Percentiles rank a stretch among this genome's conserved stretches.
Evolutionary conservation across 768 basidiomycete species (phyloP).

Genomic region (Amanita rimosa): DNA sequence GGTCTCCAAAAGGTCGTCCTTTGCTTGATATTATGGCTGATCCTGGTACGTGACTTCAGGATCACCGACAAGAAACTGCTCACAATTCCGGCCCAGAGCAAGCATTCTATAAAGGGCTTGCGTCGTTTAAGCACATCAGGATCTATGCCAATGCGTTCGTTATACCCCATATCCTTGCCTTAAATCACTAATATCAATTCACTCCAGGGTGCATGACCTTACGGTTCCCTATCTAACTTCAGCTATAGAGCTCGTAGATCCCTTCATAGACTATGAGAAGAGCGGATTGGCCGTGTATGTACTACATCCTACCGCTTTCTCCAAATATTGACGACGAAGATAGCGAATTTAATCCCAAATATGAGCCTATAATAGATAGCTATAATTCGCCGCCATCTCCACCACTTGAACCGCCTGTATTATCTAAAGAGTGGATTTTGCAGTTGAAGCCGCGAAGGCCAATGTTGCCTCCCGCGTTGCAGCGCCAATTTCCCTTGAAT

Average conservation of each 20-base stretch:
- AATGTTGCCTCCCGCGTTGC: constrained; percentile 47
- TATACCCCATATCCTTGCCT: background rate
- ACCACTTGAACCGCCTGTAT: constrained; percentile 23
- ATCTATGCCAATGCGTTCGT: constrained; percentile 78
- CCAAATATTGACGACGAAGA: background rate
- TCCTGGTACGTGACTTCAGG: constrained; percentile 35
- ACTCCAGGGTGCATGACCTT: constrained; percentile 48
- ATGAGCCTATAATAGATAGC: constrained; percentile 43
- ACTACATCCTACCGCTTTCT: background rate
- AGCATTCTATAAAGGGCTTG: constrained; percentile 66
- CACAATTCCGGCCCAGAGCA: constrained; percentile 31
- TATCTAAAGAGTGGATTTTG: constrained; percentile 36
- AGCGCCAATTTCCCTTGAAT: constrained; percentile 58
- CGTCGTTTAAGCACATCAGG: constrained; percentile 52
- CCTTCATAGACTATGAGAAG: constrained; percentile 41
- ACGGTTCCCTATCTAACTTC: constrained; percentile 82
- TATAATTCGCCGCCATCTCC: constrained; percentile 32
- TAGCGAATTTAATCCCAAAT: constrained; percentile 48
- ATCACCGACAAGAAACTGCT: background rate
- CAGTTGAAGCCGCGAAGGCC: constrained; percentile 26
- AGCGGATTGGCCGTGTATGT: constrained; percentile 57
- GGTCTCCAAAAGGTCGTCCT: constrained; percentile 54
- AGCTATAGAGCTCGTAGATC: constrained; percentile 57
- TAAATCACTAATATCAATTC: background rate
- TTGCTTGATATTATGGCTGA: constrained; percentile 74